Evolutionary conservation across 2,329 filamentous ascomycete genomes (phyloP), one percentile per base, ranked within the genome.

Genomic region (Aspergillus novofumigatus): DNA sequence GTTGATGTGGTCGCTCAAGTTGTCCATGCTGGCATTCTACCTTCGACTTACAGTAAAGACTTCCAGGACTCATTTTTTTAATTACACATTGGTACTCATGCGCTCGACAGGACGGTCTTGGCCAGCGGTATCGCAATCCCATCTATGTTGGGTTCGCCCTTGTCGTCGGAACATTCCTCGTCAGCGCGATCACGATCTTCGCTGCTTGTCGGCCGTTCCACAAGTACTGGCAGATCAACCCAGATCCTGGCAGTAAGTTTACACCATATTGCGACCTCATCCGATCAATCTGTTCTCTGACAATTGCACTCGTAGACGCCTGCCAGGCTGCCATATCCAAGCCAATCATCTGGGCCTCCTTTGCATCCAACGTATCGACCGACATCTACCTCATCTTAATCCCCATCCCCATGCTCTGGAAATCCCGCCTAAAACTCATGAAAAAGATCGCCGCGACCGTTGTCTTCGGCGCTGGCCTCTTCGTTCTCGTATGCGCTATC

Each of bases 351-450:
- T 80, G 75, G 70, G 74, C 77, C 11, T 77, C 75, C 6, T 77
- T 80, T 54, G 71, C 76, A 10, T 70, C 78, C 55, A 85, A 84
- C 58, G 74, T 83, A 10, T 58, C 75, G 2, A 85, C 83, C 7
- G 83, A 86, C 60, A 58, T 83, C 4, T 85, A 84, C 57, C 72
- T 85, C 14, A 79, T 85, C 51, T 75, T 78, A n/a, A 83, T 85
- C 20, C 82, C 82, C 0, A 72, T 85, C 20, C 82, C 82, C 2
- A 66, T 85, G 75, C 70, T 85, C 3, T 83, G 79, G 79, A 71
- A 71, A 51, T 78, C 82, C 0, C 75, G 73, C 1, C 69, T 85
- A 2, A 73, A 69, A n/a, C 68, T 74, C 0, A 60, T 70, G 2
- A 81, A 79, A 58, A 85, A 85, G 62, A 60, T 79, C 0, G 76